These are phyloP conservation scores for Claviceps africana DNA, from an alignment of 2,329 filamentous ascomycete genomes.

Conservation along the genomic window DNA sequence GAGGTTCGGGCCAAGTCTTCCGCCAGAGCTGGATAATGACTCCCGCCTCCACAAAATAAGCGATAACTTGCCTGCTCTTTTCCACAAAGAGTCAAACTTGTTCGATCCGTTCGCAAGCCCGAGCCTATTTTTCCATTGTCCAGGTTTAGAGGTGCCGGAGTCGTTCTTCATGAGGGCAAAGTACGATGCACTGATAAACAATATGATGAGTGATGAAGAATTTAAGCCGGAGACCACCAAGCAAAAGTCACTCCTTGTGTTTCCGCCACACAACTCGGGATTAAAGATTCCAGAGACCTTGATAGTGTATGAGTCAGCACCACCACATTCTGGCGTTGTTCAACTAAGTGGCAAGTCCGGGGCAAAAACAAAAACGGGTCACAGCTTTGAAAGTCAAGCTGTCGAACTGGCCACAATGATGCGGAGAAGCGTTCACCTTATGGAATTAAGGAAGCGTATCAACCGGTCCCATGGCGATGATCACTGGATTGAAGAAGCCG, in stretches of 20 bases:
- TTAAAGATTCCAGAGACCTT: conserved; percentile 36
- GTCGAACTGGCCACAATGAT: conserved; percentile 32
- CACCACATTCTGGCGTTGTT: conserved; percentile 11
- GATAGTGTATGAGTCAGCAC: conserved; percentile 29
- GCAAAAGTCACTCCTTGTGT: conserved; percentile 29
- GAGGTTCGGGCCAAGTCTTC: conserved; percentile 9
- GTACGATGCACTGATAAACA: conserved; percentile 13
- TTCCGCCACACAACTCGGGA: conserved; percentile 32
- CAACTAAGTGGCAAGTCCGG: neutral
- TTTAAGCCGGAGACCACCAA: conserved; percentile 8
- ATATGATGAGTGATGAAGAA: conserved; percentile 12
- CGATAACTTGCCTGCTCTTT: conserved; percentile 27
- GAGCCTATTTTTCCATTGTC: conserved; percentile 41
- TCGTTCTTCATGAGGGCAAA: conserved; percentile 26
- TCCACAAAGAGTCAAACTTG: conserved; percentile 31
- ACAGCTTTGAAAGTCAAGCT: conserved; percentile 34
- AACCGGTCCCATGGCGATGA: conserved; percentile 24
- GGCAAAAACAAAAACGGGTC: conserved; percentile 13
- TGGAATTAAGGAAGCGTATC: conserved; percentile 29
- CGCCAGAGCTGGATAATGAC: conserved; percentile 14
- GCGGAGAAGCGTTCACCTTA: conserved; percentile 31
- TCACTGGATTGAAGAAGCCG: conserved; percentile 21
- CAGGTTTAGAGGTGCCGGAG: conserved; percentile 31
- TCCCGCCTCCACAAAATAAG: conserved; percentile 25
- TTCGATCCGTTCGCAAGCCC: conserved; percentile 49